Conservation (phyloP, 176 grass and related monocot genomes). For the Olyra latifolia region DNA sequence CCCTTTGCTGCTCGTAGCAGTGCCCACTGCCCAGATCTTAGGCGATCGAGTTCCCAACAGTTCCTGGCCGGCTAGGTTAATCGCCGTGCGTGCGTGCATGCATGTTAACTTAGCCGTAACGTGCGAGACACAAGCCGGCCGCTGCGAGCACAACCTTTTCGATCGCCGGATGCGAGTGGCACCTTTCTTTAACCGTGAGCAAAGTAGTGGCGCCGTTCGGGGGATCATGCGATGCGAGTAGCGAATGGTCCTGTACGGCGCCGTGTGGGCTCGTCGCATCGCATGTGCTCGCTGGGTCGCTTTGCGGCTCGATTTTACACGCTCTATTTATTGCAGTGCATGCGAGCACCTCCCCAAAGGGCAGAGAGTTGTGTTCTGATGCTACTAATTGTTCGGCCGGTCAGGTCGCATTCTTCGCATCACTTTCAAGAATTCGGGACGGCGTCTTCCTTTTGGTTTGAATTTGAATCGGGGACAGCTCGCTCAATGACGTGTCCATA, state of each 20-base stretch:
- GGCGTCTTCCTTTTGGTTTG: not conserved
- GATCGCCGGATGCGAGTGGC: no score
- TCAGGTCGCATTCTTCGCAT: not conserved
- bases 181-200: not conserved
- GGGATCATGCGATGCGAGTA: not conserved
- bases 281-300: not conserved
- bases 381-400: not conserved
- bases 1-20: no score
- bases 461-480: not conserved
- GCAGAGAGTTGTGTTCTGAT: not conserved
- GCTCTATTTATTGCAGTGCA: not conserved
- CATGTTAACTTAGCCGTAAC: not conserved
- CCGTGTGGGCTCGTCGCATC: not conserved
- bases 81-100: not conserved
- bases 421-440: not conserved
- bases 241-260: conserved; percentile 9
- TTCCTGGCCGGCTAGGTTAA: not conserved
- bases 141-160: not conserved
- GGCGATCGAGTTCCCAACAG: not conserved
- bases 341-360: not conserved
- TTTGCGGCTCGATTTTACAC: conserved; percentile 15
- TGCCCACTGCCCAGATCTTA: no score
- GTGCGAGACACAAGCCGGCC: not conserved
- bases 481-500: not conserved
- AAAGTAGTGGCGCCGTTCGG: not conserved